These are phyloP conservation scores for Epichloe sibirici DNA, from an alignment of 2,329 filamentous ascomycete species.

Conservation along the genomic window DNA sequence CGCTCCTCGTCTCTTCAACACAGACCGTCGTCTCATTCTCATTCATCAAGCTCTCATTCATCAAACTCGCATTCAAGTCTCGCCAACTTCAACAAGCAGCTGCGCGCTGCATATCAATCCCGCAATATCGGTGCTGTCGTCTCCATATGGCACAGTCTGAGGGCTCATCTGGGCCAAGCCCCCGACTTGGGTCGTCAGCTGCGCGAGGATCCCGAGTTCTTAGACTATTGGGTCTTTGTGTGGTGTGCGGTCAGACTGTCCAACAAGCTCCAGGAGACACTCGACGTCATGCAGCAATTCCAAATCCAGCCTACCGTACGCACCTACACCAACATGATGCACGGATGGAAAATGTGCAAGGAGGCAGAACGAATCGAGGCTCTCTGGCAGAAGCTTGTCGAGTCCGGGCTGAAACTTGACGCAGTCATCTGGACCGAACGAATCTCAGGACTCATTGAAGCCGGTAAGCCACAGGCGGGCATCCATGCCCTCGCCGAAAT, in stretches of 20 bases:
- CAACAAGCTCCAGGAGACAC: conserved; percentile 20
- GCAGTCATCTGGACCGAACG: conserved; percentile 56
- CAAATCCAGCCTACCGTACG: conserved; percentile 46
- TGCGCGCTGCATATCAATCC: conserved; percentile 17
- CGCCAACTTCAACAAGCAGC: conserved; percentile 16
- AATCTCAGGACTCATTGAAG: conserved; percentile 51
- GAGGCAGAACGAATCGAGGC: conserved; percentile 48
- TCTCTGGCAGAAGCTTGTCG: conserved; percentile 54
- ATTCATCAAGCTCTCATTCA: background rate
- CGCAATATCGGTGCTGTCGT: conserved; percentile 18
- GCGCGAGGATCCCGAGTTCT: conserved; percentile 20
- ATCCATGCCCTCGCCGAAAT: conserved; percentile 55
- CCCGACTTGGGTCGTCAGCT: conserved; percentile 16
- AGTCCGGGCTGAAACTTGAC: conserved; percentile 49
- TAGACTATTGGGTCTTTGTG: conserved; percentile 29
- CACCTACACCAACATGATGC: conserved; percentile 64
- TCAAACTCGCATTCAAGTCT: conserved; percentile 2
- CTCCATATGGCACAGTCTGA: conserved; percentile 23
- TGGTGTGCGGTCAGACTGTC: conserved; percentile 24
- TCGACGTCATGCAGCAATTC: conserved; percentile 31
- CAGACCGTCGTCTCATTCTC: background rate
- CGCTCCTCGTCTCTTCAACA: background rate
- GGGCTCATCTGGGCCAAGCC: conserved; percentile 12
- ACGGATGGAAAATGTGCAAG: conserved; percentile 50
- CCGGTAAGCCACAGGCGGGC: conserved; percentile 40